A percentile compares a stretch with the other conserved stretches of the same genome.
Evolutionary conservation across 805 yeast genomes (phyloP).

Genomic region (Candida xyloterini): DNA sequence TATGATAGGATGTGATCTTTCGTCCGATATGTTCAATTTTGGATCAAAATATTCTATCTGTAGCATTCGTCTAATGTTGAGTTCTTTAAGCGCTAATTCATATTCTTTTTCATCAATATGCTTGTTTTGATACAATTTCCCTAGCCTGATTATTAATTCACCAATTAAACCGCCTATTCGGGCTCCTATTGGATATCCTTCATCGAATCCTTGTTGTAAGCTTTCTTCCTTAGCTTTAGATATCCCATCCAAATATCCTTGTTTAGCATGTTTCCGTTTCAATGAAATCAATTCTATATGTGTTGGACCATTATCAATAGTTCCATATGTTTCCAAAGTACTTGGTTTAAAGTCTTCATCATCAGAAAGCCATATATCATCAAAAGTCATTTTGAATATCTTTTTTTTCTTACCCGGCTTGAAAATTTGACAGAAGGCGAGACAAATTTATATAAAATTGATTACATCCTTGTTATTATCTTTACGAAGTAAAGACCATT

Average conservation of each 20-base stretch:
- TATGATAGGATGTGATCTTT: slow-evolving; percentile 30
- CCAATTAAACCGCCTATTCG: slow-evolving; percentile 67
- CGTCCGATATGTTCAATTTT: slow-evolving; percentile 37
- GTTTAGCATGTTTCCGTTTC: slow-evolving; percentile 63
- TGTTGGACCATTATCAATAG: slow-evolving; percentile 25
- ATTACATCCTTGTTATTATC: too few relatives aligned
- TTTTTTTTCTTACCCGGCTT: slow-evolving; percentile 6
- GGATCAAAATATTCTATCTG: slow-evolving; percentile 52
- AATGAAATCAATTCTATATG: slow-evolving; percentile 36
- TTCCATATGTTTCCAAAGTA: slow-evolving; percentile 38
- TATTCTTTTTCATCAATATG: slow-evolving; percentile 17
- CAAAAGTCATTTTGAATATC: slow-evolving; percentile 9
- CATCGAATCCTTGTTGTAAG: slow-evolving; percentile 78
- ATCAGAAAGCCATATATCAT: slow-evolving; percentile 37
- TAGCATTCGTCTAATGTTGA: slow-evolving; percentile 58
- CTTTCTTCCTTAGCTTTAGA: slow-evolving; percentile 63
- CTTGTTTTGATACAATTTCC: slow-evolving; percentile 2
- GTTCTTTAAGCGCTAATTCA: slow-evolving; percentile 45
- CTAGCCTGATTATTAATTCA: slow-evolving; percentile 49
- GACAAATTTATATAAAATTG: background rate
- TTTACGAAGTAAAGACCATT: too few relatives aligned
- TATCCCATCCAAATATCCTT: slow-evolving; percentile 83
- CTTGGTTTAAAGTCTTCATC: slow-evolving; percentile 24
- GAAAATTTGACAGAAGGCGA: slow-evolving; percentile 6
- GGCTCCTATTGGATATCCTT: slow-evolving; percentile 76